Evolutionary conservation across 495 filamentous ascomycete genomes (phyloP).

Genomic region (Staphylotrichum longicolle): DNA sequence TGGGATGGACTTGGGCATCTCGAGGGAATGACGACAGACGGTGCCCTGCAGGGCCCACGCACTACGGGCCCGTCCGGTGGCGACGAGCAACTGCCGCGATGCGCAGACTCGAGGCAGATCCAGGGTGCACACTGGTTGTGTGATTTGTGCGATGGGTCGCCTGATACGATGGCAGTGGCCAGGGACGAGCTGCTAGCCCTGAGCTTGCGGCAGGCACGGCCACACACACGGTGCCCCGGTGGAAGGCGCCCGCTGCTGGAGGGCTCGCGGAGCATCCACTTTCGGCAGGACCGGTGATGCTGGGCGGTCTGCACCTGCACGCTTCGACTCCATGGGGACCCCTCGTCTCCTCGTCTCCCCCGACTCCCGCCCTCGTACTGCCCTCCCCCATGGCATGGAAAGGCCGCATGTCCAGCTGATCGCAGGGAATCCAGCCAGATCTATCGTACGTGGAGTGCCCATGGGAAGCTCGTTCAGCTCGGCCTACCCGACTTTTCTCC

Average conservation of each 20-base stretch:
- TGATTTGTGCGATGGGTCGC: too few species aligned
- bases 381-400: not conserved
- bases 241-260: too few species aligned
- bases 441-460: not conserved
- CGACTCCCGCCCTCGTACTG: not conserved
- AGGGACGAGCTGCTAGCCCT: too few species aligned
- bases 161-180: not conserved
- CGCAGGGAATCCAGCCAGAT: not conserved
- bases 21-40: constrained; percentile 13
- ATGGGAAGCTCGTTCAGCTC: not conserved
- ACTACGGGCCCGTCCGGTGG: constrained; percentile 8
- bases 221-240: too few species aligned
- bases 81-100: constrained; percentile 16
- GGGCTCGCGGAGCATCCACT: not conserved
- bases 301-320: too few species aligned
- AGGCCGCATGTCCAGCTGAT: constrained; percentile 12
- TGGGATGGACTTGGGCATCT: not conserved
- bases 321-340: constrained; percentile 11
- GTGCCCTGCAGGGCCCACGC: not conserved
- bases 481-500: not conserved
- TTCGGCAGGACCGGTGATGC: constrained; percentile 5
- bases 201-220: too few species aligned
- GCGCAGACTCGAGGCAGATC: not conserved
- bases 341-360: constrained; percentile 10
- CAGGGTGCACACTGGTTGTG: not conserved